phyloP scores from a whole-genome alignment of 2,329 filamentous ascomycete species.

The Verticillium tricorpus region DNA sequence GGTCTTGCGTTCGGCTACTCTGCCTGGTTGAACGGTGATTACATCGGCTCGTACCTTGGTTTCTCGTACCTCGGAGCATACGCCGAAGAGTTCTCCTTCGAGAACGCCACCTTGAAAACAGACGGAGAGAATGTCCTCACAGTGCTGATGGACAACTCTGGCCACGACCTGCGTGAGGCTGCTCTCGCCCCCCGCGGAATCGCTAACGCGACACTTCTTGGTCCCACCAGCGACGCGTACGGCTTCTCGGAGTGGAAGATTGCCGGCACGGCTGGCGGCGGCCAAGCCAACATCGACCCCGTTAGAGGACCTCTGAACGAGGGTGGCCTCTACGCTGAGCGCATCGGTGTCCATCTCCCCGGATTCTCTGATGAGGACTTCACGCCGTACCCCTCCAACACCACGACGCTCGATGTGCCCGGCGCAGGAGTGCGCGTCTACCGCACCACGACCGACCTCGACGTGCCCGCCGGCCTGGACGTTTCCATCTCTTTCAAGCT shows the following conservation, averaged over 20 bases:
- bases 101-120: constrained; percentile 37
- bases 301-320: constrained; percentile 52
- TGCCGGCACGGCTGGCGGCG: constrained; percentile 51
- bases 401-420: constrained; percentile 34
- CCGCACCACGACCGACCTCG: constrained; percentile 45
- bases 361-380: constrained; percentile 46
- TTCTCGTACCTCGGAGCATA: constrained; percentile 32
- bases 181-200: constrained; percentile 48
- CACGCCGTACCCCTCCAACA: constrained; percentile 22
- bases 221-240: constrained; percentile 20
- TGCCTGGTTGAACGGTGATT: constrained; percentile 52
- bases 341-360: constrained; percentile 55
- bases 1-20: constrained; percentile 53
- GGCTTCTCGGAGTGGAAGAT: constrained; percentile 53
- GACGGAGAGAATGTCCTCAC: constrained; percentile 42
- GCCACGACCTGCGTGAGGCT: constrained; percentile 48
- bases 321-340: constrained; percentile 53
- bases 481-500: constrained; percentile 53
- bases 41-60: constrained; percentile 52
- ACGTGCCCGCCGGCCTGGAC: constrained; percentile 47
- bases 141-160: constrained; percentile 56
- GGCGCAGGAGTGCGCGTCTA: constrained; percentile 52
- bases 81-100: constrained; percentile 42
- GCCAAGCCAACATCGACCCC: constrained; percentile 47
- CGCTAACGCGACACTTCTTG: constrained; percentile 45